These are phyloP conservation scores for Teratosphaeria nubilosa DNA, from an alignment of 2,329 filamentous ascomycete genomes.

Conservation along the genomic window DNA sequence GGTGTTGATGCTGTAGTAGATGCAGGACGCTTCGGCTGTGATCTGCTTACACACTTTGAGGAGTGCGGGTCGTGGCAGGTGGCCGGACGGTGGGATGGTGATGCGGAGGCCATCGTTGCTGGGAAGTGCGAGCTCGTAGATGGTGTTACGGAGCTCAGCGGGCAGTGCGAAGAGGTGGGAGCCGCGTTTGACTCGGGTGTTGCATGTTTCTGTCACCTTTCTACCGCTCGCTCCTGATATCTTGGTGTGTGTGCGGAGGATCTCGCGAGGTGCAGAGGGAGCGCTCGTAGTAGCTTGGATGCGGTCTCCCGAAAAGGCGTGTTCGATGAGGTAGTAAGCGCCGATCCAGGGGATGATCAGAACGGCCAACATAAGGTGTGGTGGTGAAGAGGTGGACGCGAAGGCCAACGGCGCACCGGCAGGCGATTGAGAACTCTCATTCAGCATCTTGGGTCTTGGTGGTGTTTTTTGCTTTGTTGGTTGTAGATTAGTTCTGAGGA, in stretches of 20 bases:
- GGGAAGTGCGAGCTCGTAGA: background rate
- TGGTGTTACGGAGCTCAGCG: slow-evolving; percentile 2
- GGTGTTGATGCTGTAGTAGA: background rate
- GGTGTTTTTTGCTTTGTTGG: background rate
- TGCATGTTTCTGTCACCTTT: background rate
- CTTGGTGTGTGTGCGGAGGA: background rate
- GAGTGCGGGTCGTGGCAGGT: background rate
- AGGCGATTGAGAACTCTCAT: background rate
- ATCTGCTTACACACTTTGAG: background rate
- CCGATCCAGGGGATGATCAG: background rate
- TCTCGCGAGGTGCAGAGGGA: background rate
- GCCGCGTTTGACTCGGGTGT: background rate
- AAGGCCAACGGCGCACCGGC: background rate
- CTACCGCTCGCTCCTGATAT: background rate
- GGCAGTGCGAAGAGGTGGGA: background rate
- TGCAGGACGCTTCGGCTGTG: background rate
- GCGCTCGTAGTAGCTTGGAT: too few species aligned
- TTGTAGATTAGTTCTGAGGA: background rate
- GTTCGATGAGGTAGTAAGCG: too few species aligned
- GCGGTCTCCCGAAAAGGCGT: too few species aligned
- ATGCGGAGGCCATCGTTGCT: background rate
- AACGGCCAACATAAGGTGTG: background rate
- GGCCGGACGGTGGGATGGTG: background rate
- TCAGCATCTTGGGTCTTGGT: background rate
- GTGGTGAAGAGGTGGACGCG: background rate